Evolutionary conservation across 129 eudicot genomes (phyloP), one percentile per base, ranked within the genome.

Genomic region (Artemisia annua): DNA sequence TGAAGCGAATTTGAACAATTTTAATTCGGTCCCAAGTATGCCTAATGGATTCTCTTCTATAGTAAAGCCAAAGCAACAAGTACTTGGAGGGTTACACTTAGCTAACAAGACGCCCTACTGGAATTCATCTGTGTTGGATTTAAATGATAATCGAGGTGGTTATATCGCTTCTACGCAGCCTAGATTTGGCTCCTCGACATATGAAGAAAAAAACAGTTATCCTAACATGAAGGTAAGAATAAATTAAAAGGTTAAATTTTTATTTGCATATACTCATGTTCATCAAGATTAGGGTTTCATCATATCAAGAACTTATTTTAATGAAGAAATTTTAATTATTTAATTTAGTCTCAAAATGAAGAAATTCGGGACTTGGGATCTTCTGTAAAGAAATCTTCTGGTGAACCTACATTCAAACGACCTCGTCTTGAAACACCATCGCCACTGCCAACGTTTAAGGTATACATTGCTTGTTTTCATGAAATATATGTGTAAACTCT

Each of bases 401-500:
- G 48, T 32, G 91, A 89, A 73, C 83, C 89, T 8, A 72, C 74
- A 66, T 73, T 84, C 51, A 94, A 94, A 60, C 84, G 96, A 56
- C 83, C 89, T 24, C 81, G 98, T 63, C 78, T 94, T 2, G 87
- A 86, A 76, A 90, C 98, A 10, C 98, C 98, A 55, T 93, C 98
- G 14, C 87, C 97, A 55, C 67, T 94, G 56, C 98, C 98, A 50
- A 90, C 98, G 22, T 94, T 94, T 69, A 94, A 87, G 98, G 98
- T 94, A 78, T 18, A 12, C 65, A 13, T 5, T 48, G 51, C 53
- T 43, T 49, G 2, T 20, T 4, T 39, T 12, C 30, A 44, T 2
- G 20, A 39, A 2, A 12, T 79, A n/a, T n/a, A n/a, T n/a, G n/a
- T n/a, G n/a, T n/a, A n/a, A n/a, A n/a, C n/a, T n/a, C n/a, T n/a